Evolutionary conservation across 1,139 yeast species (phyloP).

Genomic region (Chernovozyma sophiae-reginae): DNA sequence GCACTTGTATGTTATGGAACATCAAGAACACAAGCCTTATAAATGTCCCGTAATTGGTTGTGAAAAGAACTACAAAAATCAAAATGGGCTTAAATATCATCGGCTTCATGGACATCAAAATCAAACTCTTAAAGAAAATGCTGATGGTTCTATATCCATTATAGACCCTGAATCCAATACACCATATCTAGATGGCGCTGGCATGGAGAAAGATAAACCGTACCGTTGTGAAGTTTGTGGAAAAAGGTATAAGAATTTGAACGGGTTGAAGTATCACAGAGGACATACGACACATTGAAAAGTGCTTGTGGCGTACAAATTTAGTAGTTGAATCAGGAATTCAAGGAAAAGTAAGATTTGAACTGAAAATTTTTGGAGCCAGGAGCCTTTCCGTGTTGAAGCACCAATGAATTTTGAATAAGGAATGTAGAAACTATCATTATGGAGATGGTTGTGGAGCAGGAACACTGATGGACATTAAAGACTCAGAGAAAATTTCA

Average conservation of each 20-base stretch:
- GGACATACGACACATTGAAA: constrained; percentile 90
- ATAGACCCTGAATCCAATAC: constrained; percentile 91
- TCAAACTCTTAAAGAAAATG: constrained; percentile 84
- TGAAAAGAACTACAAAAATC: constrained; percentile 95
- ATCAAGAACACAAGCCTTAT: constrained; percentile 90
- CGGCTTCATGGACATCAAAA: constrained; percentile 96
- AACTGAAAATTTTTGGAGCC: no score
- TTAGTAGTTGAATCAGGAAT: no score
- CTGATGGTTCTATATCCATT: constrained; percentile 89
- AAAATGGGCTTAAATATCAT: constrained; percentile 94
- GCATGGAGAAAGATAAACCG: constrained; percentile 96
- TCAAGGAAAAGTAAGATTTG: no score
- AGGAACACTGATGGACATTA: no score
- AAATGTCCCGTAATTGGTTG: constrained; percentile 98
- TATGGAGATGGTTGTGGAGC: no score
- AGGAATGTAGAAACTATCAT: no score
- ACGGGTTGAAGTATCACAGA: constrained; percentile 94
- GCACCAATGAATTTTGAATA: no score
- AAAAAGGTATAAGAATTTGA: constrained; percentile 89
- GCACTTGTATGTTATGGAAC: constrained; percentile 86
- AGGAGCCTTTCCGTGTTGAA: no score
- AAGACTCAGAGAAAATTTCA: no score
- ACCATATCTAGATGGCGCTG: constrained; percentile 89
- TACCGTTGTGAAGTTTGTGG: constrained; percentile 98
- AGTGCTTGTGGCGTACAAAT: no score